Evolutionary conservation across 345 rosid genomes (phyloP), one percentile per base, ranked within the genome.

Genomic region (Erucastrum elatum): DNA sequence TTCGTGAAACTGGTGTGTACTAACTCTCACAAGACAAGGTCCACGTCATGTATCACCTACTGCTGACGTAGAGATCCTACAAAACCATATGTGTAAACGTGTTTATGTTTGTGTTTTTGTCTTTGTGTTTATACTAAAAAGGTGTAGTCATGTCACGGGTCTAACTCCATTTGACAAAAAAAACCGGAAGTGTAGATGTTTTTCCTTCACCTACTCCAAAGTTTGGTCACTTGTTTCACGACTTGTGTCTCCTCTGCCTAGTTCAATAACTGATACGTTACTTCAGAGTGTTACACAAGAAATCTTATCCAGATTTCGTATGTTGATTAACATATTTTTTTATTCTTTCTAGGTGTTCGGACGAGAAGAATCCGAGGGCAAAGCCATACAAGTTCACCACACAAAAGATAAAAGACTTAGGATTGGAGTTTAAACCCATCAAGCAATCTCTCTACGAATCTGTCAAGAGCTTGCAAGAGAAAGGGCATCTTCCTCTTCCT

Each of bases 401-500:
- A 77, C 86, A 91, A 60, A 95, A 91, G 92, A 89, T 93, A 0
- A 89, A 74, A 82, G 96, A 90, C 70, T 16, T 94, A 21, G 98
- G 98, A 0, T 34, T 94, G n/a, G 94, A 91, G 78, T 90, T 94
- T 82, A 90, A 87, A 34, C 83, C 99, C 0, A 90, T 88, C 75
- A 90, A 90, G 79, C 97, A 95, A 51, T 79, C 90, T 81, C 79
- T 95, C 0, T 95, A 93, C 61, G 97, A 95, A 66, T 90, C 99
- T 2, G 99, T 95, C 5, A 95, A 85, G 87, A 85, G 89, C 86
- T 83, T 95, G 81, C 93, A 93, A 84, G 96, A 93, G 82, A 93
- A 85, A 79, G 98, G 97, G 17, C 94, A 89, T 55, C 91, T 95
- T 37, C 87, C 93, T 0, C 56, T 85, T 70, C 98, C 92, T 7